Base-by-base conservation (phyloP, 768 basidiomycete genomes). In the Coprinellus aureogranulatus region DNA sequence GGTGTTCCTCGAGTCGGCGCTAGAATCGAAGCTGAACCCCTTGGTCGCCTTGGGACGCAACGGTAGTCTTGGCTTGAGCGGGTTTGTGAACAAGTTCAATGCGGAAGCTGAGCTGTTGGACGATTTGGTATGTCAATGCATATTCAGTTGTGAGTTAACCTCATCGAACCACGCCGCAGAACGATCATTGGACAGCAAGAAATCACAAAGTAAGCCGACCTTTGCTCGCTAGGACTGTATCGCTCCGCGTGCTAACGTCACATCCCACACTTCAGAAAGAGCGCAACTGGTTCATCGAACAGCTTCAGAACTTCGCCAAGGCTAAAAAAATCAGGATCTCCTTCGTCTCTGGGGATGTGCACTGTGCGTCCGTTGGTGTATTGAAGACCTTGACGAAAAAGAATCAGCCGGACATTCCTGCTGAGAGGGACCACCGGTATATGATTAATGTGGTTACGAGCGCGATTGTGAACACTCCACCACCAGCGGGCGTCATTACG, bases 391-490 rank as follows among this genome's bases (percentile, higher is more conserved):
- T 88, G 42, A 77, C 74, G 57, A 68, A 65, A 2, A 87, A 84
- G 65, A 77, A 77, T 46, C 73, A 71, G 34, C 67, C 73, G 2
- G 81, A 79, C 46, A 45, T 88, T 5, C 68, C 75, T 2, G 85
- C 91, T 1, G 66, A 70, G 1, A 61, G 70, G 25, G 97, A 98
- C 69, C 75, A 85, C 67, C 84, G 93, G 45, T 97, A 92, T 70
- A 98, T 98, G 94, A 68, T 95, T 47, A 95, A 96, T 62, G 75
- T 94, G 31, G 82, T 92, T 9, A 85, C 90, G 4, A 93, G 92
- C 87, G 96, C 96, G 14, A 98, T 99, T 61, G 96, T 99, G 48
- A 96, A 97, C 67, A 97, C 96, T 0, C 81, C 81, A 4, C 94
- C 96, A 14, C 34, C 34, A 6, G 34, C 34, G 34, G 81, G 77